phyloP scores from a whole-genome alignment of 2,329 filamentous ascomycete genomes.

The Fragosphaeria purpurea region DNA sequence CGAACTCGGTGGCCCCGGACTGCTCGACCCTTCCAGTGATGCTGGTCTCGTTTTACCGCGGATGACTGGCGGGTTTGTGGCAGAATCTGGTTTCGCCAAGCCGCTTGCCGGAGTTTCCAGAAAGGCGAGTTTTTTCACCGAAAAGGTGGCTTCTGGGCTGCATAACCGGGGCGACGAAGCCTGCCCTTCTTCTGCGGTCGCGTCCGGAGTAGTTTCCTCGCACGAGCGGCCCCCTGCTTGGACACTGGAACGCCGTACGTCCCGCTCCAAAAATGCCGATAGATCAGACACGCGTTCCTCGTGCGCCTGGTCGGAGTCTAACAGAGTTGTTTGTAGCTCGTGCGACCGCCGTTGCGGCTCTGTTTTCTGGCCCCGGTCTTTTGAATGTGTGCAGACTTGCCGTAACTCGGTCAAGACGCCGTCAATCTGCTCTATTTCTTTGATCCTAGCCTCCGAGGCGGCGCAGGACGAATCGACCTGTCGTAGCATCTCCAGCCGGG shows the following conservation, averaged over 20 bases:
- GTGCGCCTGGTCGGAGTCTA: background rate
- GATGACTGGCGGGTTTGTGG: too few relatives aligned
- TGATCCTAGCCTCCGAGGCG: background rate
- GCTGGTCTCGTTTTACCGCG: too few relatives aligned
- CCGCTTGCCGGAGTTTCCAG: too few relatives aligned
- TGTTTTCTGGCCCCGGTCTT: background rate
- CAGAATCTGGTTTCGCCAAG: too few relatives aligned
- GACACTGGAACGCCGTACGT: background rate
- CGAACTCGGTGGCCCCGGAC: background rate
- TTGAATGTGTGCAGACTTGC: conserved; percentile 1
- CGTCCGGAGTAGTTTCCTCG: background rate
- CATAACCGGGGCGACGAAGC: too few relatives aligned
- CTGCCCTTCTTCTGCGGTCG: background rate
- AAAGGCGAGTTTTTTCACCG: too few relatives aligned
- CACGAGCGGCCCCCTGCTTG: background rate
- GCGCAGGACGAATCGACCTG: conserved; percentile 3
- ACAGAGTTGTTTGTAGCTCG: background rate
- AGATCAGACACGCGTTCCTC: conserved; percentile 7
- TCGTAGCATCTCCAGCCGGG: conserved; percentile 7
- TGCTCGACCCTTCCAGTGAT: background rate
- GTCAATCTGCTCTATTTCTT: conserved; percentile 6
- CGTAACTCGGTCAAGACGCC: conserved; percentile 5
- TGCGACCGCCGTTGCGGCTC: background rate
- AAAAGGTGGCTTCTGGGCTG: too few relatives aligned
- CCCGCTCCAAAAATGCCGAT: conserved; percentile 4